Evolutionary conservation across 441 rosid genomes (phyloP).

Genomic region (Corymbia calophylla): DNA sequence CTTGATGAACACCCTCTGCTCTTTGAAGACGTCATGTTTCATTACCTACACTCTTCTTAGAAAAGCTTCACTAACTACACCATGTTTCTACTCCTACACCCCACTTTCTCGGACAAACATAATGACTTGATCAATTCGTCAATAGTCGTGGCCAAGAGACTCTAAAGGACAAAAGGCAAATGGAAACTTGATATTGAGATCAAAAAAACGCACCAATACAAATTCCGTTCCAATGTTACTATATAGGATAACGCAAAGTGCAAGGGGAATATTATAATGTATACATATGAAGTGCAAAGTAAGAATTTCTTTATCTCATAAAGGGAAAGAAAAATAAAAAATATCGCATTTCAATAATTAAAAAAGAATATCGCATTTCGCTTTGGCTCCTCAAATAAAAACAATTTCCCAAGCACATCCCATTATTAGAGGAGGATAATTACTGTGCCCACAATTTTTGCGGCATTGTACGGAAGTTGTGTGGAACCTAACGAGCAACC

Average conservation of each 20-base stretch:
- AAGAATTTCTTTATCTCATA: fast-evolving
- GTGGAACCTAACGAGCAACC: fast-evolving
- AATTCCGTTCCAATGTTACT: background rate
- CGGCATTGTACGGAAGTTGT: fast-evolving
- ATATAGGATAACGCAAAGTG: background rate
- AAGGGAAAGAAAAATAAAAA: background rate
- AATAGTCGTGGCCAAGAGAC: background rate
- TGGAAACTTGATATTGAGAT: fast-evolving
- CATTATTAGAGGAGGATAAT: too few relatives aligned
- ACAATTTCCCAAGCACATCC: background rate
- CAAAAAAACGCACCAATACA: fast-evolving
- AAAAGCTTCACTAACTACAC: fast-evolving
- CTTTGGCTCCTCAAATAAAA: too few relatives aligned
- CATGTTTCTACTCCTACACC: fast-evolving
- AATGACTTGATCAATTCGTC: fast-evolving
- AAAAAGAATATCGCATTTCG: too few relatives aligned
- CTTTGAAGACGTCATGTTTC: background rate
- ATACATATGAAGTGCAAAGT: fast-evolving
- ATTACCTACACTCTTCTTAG: too few relatives aligned
- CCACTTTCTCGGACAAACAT: too few relatives aligned
- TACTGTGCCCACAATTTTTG: fast-evolving
- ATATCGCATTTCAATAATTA: fast-evolving
- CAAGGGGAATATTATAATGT: fast-evolving
- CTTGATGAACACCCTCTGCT: fast-evolving
- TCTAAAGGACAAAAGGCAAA: fast-evolving